Evolutionary conservation across 345 rosid genomes (phyloP), one percentile per base, ranked within the genome.

Genomic region (Gossypium mustelinum): DNA sequence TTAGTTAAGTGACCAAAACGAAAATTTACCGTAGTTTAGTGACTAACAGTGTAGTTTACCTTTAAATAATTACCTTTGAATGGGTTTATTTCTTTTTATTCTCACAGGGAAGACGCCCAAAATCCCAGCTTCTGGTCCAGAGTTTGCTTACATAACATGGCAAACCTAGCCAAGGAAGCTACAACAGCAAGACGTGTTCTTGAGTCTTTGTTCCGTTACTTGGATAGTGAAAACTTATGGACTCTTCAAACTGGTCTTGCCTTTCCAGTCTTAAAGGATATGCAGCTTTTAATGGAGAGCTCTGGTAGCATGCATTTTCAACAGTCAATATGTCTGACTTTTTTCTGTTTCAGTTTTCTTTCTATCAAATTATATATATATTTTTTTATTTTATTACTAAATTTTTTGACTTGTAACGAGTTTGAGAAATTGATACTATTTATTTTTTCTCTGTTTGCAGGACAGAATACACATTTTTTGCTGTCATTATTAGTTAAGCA

Each of bases 81-180:
- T 70, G 66, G n/a, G 47, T 75, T 74, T 75, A 29, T 62, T 72
- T 58, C 72, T 70, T 73, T 77, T 76, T 52, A 54, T 44, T 20
- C 80, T 71, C 72, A 45, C 87, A 92, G 98, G 77, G 93, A 92
- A 87, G 91, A 89, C 82, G 85, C 88, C 24, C 77, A 79, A 75
- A 79, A 89, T 84, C 98, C 97, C 69, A 74, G 86, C 86, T 93
- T 96, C 86, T 96, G 99, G 99, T 89, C 99, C 70, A 85, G 87
- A 76, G 88, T 89, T 82, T 93, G 99, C 85, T 83, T 96, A 78
- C 88, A 88, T 81, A 93, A 92, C 82, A 93, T 93, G 99, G 90
- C 97, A 76, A 90, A 83, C 83, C 91, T 90, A 64, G 99, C 97
- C 75, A 92, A 90, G 82, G 99, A 92, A 81, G 98, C 90, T 59